Evolutionary conservation across 495 filamentous ascomycete species (phyloP), one percentile per base, ranked within the genome.

Genomic region (Terfezia boudieri): DNA sequence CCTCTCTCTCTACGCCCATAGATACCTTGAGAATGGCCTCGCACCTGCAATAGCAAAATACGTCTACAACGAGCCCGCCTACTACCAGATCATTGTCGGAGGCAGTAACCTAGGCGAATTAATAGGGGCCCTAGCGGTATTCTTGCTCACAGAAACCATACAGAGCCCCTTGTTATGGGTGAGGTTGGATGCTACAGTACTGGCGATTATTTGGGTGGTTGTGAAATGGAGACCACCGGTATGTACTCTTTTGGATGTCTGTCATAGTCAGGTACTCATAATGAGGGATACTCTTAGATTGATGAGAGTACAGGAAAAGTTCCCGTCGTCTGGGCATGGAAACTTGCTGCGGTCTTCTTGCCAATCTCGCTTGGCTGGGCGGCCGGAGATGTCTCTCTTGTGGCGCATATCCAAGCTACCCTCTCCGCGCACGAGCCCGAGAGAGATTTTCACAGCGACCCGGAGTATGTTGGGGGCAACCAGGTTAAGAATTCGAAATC

Each of bases 291-390:
- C 6, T 46, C 17, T 46, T 46, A 46, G 41, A 14, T 46, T 14
- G 41, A 46, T 16, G 38, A 43, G 16, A 11, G 10, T 1, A 43
- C 38, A 0, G 38, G 38, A 16, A 43, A 43, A 20, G 50, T 52
- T 12, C 43, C 66, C 3, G 67, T 67, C 54, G 53, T 55, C 2
- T 62, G 67, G 54, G 71, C 69, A 8, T 71, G 68, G 69, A 55
- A 66, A 12, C 66, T 67, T 9, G 71, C 71, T 4, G 70, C 64
- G 4, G 67, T 64, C 0, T 71, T 71, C 53, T 55, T 68, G 37
- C 71, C 70, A 5, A 67, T 73, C 32, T 70, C 69, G 9, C 71
- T 71, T 43, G 71, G 70, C 9, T 71, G 71, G 71, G 71, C 70
- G 2, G 69, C 69, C 9, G 71, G 70, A 2, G 70, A 73, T 55